Conservation (phyloP, 2,329 filamentous ascomycete species). For the Moelleriella libera region DNA sequence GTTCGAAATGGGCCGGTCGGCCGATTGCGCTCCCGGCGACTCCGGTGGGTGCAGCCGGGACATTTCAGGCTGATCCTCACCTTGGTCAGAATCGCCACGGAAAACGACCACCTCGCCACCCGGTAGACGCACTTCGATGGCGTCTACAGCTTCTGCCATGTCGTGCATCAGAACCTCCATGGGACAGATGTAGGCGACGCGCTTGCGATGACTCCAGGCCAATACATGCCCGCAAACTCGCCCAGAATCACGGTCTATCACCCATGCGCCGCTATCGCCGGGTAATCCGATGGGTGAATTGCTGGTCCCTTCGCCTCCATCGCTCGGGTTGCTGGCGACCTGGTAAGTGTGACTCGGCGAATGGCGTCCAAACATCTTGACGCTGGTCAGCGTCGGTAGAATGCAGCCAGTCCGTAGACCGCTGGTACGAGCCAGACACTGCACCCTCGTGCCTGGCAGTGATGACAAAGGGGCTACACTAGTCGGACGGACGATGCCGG, state of each 20-base stretch:
- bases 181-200: constrained; percentile 81
- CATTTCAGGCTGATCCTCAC: too few species aligned
- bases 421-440: constrained; percentile 78
- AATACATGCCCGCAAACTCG: constrained; percentile 80
- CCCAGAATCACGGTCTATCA: constrained; percentile 67
- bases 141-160: constrained; percentile 65
- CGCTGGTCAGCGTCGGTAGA: constrained; percentile 61
- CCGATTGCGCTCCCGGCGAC: too few species aligned
- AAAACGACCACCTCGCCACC: constrained; percentile 27
- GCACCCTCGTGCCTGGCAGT: constrained; percentile 64
- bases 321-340: constrained; percentile 20
- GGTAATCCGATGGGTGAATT: constrained; percentile 47
- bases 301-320: not conserved
- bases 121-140: constrained; percentile 56
- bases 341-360: constrained; percentile 64
- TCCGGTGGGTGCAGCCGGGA: too few species aligned
- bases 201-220: constrained; percentile 70
- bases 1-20: too few species aligned
- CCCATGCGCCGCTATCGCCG: constrained; percentile 87
- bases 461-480: constrained; percentile 43
- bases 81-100: too few species aligned
- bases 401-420: constrained; percentile 72
- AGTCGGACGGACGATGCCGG: constrained; percentile 32
- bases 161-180: constrained; percentile 86
- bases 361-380: constrained; percentile 74